phyloP scores from a whole-genome alignment of 2,329 filamentous ascomycete genomes.

The Penicillium expansum region DNA sequence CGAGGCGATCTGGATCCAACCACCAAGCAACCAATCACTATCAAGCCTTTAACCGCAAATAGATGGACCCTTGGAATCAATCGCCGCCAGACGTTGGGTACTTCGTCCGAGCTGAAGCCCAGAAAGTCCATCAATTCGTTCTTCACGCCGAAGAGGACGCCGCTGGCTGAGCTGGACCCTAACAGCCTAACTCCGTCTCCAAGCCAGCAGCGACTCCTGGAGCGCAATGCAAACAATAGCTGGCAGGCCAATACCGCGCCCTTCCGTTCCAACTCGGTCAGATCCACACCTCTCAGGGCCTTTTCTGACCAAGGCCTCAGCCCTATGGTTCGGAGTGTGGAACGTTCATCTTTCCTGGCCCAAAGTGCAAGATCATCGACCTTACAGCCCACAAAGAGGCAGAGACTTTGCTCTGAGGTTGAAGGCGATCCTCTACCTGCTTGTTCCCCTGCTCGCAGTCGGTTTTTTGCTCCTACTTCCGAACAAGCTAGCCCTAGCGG shows the following conservation, averaged over 20 bases:
- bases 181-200: slow-evolving; percentile 67
- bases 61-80: slow-evolving; percentile 36
- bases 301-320: slow-evolving; percentile 42
- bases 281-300: slow-evolving; percentile 36
- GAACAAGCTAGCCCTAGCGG: slow-evolving; percentile 42
- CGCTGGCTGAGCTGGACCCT: slow-evolving; percentile 65
- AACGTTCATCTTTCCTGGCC: slow-evolving; percentile 41
- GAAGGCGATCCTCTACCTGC: slow-evolving; percentile 35
- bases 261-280: slow-evolving; percentile 34
- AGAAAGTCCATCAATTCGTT: slow-evolving; percentile 61
- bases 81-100: slow-evolving; percentile 42
- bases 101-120: slow-evolving; percentile 56
- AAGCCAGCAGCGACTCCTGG: slow-evolving; percentile 59
- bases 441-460: slow-evolving; percentile 42
- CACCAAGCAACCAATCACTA: slow-evolving; percentile 65
- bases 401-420: slow-evolving; percentile 51
- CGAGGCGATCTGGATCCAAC: slow-evolving; percentile 83
- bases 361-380: slow-evolving; percentile 41
- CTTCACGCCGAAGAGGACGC: slow-evolving; percentile 62
- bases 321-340: slow-evolving; percentile 41
- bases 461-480: slow-evolving; percentile 45
- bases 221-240: slow-evolving; percentile 52
- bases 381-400: slow-evolving; percentile 50
- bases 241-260: slow-evolving; percentile 56
- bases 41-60: slow-evolving; percentile 35